Evolutionary conservation across 805 yeast genomes (phyloP).

Genomic region (Isabelozyma rhagii): DNA sequence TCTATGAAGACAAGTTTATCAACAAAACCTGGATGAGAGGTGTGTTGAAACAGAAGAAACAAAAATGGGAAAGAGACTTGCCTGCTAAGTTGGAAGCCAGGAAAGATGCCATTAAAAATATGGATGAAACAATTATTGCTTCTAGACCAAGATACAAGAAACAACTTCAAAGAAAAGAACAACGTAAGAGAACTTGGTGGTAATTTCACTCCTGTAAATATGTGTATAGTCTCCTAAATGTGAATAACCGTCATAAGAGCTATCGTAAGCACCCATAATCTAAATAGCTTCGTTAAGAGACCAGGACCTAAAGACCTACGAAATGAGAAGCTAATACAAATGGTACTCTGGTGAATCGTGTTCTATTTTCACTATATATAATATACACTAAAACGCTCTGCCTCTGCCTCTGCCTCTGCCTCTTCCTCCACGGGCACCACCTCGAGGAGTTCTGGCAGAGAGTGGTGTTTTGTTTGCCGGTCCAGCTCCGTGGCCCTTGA

Average conservation of each 20-base stretch:
- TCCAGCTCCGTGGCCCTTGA: conserved; percentile 44
- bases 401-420: conserved; percentile 16
- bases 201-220: conserved; percentile 3
- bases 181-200: conserved; percentile 38
- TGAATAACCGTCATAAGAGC: not conserved
- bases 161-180: conserved; percentile 34
- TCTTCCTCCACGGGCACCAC: conserved; percentile 15
- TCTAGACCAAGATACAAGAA: conserved; percentile 51
- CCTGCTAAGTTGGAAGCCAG: conserved; percentile 59
- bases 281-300: not conserved
- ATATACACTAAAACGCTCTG: conserved; percentile 11
- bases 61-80: conserved; percentile 70
- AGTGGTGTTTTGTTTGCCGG: conserved; percentile 24
- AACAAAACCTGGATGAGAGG: conserved; percentile 73
- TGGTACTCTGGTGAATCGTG: not conserved
- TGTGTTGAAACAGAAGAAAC: conserved; percentile 73
- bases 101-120: conserved; percentile 58
- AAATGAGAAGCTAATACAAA: not conserved
- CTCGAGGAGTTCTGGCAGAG: conserved; percentile 13
- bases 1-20: conserved; percentile 75
- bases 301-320: not conserved
- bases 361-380: not conserved
- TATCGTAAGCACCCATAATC: too few relatives aligned
- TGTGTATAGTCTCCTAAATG: not conserved
- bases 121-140: conserved; percentile 64